phyloP scores from a whole-genome alignment of 1,284 basidiomycete species.

The Peniophora sp. region DNA sequence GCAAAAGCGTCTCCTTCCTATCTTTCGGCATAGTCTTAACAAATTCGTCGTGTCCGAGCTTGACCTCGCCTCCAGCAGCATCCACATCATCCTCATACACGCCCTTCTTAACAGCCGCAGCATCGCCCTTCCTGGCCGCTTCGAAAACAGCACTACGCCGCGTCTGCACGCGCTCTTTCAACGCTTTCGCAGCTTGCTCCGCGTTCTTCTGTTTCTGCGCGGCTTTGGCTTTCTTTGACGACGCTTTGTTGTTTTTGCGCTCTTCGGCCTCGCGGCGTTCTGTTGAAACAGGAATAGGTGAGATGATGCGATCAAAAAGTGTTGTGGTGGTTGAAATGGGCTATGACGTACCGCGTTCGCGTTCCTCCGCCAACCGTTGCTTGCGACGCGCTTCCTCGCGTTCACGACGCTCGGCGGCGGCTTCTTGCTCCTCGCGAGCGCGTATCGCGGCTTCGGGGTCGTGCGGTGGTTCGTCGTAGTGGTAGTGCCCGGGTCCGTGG shows the following conservation, averaged over 20 bases:
- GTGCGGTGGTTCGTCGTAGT: background rate
- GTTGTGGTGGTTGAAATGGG: background rate
- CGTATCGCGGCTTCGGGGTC: slow-evolving; percentile 14
- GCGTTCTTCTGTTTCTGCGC: slow-evolving; percentile 42
- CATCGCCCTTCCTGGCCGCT: slow-evolving; percentile 49
- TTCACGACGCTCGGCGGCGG: slow-evolving; percentile 41
- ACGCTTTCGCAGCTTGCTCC: slow-evolving; percentile 36
- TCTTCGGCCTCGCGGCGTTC: slow-evolving; percentile 47
- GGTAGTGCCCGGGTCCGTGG: background rate
- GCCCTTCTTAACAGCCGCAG: slow-evolving; percentile 47
- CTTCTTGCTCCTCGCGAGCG: slow-evolving; percentile 43
- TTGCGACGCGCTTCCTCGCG: slow-evolving; percentile 29
- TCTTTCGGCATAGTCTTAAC: slow-evolving; percentile 40
- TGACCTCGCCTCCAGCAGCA: slow-evolving; percentile 60
- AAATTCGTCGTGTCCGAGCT: slow-evolving; percentile 45
- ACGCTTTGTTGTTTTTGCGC: slow-evolving; percentile 47
- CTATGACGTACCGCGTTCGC: slow-evolving; percentile 38
- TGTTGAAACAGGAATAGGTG: slow-evolving; percentile 11
- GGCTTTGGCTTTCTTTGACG: slow-evolving; percentile 47
- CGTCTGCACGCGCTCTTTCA: slow-evolving; percentile 41
- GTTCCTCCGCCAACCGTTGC: slow-evolving; percentile 43
- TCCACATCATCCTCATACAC: slow-evolving; percentile 65
- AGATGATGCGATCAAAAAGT: background rate
- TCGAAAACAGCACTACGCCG: slow-evolving; percentile 53
- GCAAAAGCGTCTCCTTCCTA: slow-evolving; percentile 56